phyloP scores from a whole-genome alignment of 352 stramenopile species.

The Globisporangium orthogonon region DNA sequence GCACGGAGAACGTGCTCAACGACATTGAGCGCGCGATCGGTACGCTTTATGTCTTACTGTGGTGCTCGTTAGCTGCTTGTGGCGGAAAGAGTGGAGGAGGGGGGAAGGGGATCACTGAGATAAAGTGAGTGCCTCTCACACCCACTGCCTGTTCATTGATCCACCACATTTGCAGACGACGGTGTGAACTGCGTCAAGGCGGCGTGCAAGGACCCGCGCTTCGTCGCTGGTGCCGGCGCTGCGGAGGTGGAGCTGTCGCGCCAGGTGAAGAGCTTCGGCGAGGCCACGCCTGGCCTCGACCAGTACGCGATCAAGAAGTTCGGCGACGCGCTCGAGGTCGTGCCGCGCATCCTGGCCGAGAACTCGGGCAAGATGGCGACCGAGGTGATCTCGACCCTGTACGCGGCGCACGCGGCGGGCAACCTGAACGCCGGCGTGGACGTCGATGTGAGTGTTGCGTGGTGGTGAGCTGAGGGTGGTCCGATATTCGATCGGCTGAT shows the following conservation, averaged over 20 bases:
- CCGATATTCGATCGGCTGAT: no score
- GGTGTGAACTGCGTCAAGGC: conserved; percentile 96
- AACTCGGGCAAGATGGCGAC: conserved; percentile 96
- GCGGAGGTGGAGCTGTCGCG: conserved; percentile 96
- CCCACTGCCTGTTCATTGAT: neutral
- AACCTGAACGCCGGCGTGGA: conserved; percentile 92
- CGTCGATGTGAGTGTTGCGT: conserved; percentile 75
- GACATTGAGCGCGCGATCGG: conserved; percentile 96
- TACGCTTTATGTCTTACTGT: conserved; percentile 12
- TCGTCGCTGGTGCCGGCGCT: conserved; percentile 94
- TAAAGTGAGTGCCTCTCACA: neutral
- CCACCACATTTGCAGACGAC: conserved; percentile 73
- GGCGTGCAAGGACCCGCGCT: conserved; percentile 90
- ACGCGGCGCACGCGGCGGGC: conserved; percentile 91
- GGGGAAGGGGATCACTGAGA: no score
- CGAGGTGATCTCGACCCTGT: conserved; percentile 92
- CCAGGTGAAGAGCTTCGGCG: conserved; percentile 92
- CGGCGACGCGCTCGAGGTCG: conserved; percentile 96
- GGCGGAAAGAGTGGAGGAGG: no score
- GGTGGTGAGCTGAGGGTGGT: conserved; percentile 12
- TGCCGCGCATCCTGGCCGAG: conserved; percentile 96
- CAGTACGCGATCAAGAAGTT: conserved; percentile 99
- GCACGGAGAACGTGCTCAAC: conserved; percentile 96
- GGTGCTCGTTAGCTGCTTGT: no score
- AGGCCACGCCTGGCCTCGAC: conserved; percentile 96